Conservation (phyloP, 495 filamentous ascomycete species). For the Tuber indicum region DNA sequence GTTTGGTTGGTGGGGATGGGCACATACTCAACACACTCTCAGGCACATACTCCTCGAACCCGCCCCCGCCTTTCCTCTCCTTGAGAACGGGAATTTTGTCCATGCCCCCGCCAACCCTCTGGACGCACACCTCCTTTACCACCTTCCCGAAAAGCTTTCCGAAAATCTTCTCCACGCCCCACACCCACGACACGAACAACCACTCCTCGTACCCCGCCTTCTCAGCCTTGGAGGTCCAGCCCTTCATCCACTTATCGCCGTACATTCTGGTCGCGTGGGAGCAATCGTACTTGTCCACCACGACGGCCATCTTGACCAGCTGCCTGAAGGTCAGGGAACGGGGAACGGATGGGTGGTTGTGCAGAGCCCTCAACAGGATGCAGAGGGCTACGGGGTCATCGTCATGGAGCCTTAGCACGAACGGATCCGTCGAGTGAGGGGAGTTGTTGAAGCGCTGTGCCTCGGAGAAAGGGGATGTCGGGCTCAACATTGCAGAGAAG, state of each 20-base stretch:
- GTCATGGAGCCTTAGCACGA: conserved; percentile 23
- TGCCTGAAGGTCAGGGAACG: conserved; percentile 7
- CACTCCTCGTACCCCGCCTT: conserved; percentile 14
- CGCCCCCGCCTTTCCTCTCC: background rate
- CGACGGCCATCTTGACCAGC: conserved; percentile 24
- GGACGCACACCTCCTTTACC: background rate
- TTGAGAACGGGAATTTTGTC: background rate
- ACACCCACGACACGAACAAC: conserved; percentile 31
- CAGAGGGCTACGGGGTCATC: conserved; percentile 22
- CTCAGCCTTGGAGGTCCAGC: background rate
- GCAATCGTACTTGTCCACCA: conserved; percentile 32
- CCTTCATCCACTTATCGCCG: conserved; percentile 23
- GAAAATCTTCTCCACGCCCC: conserved; percentile 16
- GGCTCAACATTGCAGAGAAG: conserved; percentile 27
- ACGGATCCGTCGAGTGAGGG: background rate
- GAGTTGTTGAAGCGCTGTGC: conserved; percentile 14
- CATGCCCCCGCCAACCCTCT: background rate
- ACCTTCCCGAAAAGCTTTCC: conserved; percentile 6
- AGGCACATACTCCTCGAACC: background rate
- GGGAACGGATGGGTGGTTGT: conserved; percentile 17
- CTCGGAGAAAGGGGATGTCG: conserved; percentile 17
- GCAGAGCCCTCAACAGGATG: conserved; percentile 18
- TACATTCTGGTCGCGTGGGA: conserved; percentile 14
- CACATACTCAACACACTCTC: background rate
- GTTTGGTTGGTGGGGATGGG: background rate